Conservation (phyloP, 495 filamentous ascomycete genomes). For the Neurospora africana region DNA sequence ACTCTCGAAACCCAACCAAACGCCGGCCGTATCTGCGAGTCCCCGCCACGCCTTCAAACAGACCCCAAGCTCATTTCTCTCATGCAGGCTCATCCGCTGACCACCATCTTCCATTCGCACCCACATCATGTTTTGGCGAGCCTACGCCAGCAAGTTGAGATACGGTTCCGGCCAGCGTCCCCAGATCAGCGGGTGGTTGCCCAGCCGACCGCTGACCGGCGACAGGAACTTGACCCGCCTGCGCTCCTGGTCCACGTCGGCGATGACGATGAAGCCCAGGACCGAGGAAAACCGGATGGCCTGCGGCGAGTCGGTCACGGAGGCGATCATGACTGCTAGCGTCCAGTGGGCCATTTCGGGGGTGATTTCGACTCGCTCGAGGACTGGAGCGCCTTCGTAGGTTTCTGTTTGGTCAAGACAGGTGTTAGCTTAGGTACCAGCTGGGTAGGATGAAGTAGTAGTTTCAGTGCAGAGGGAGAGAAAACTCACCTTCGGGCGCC, state of each 20-base stretch:
- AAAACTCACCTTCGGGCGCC: conserved; percentile 16
- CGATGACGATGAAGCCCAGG: conserved; percentile 86
- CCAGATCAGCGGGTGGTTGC: conserved; percentile 63
- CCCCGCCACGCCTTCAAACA: not conserved
- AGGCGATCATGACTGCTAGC: conserved; percentile 68
- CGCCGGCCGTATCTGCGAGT: not conserved
- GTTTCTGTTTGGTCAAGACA: conserved; percentile 10
- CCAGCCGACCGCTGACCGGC: conserved; percentile 69
- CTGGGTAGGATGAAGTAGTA: not conserved
- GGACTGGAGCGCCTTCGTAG: conserved; percentile 33
- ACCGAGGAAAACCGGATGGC: conserved; percentile 74
- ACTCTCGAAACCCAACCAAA: not conserved
- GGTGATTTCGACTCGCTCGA: conserved; percentile 49
- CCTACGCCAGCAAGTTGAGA: conserved; percentile 36
- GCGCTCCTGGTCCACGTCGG: conserved; percentile 79
- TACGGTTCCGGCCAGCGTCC: conserved; percentile 45
- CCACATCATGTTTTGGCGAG: not conserved
- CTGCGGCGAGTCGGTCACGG: conserved; percentile 52
- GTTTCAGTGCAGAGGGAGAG: not conserved
- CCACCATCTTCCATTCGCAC: not conserved
- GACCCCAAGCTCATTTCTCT: not conserved
- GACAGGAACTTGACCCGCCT: conserved; percentile 70
- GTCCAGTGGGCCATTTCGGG: conserved; percentile 54
- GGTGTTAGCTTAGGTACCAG: conserved; percentile 18
- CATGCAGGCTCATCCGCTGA: not conserved